Evolutionary conservation across 176 grass and related monocot genomes (phyloP).

Genomic region (Lolium multiflorum): DNA sequence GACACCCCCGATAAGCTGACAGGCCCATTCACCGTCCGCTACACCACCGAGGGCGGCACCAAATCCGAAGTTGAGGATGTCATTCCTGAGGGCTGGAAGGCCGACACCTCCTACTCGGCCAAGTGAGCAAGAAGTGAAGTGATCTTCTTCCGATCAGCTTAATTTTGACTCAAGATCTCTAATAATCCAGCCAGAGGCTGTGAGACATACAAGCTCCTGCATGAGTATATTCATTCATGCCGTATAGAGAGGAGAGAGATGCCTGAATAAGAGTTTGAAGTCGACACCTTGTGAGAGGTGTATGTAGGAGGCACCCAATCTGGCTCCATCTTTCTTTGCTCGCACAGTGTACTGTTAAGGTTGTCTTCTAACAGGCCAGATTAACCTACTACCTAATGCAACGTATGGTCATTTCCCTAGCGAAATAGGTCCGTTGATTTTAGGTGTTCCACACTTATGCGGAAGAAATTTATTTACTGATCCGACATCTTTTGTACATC

Average conservation of each 20-base stretch:
- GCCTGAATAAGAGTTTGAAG: too few species aligned
- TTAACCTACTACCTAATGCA: neutral
- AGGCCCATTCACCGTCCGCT: constrained; percentile 56
- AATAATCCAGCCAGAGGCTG: neutral
- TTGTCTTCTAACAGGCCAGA: neutral
- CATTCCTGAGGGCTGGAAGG: constrained; percentile 56
- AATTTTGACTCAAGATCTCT: neutral
- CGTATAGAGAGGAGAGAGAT: too few species aligned
- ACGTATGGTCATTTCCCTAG: neutral
- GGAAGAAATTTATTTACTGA: neutral
- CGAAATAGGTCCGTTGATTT: neutral
- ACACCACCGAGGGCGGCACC: constrained; percentile 43
- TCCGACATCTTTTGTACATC: neutral
- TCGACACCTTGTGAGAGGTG: neutral
- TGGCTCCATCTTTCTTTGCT: neutral
- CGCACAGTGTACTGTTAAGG: neutral
- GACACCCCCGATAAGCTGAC: too few species aligned
- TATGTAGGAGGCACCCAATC: neutral
- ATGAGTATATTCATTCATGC: too few species aligned
- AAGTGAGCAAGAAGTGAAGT: neutral
- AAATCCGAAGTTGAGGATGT: constrained; percentile 34
- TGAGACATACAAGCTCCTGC: too few species aligned
- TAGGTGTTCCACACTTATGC: neutral
- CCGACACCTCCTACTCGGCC: neutral
- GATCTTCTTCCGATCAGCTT: neutral